Conservation (phyloP, 495 filamentous ascomycete genomes). For the Elasticomyces elasticus region DNA sequence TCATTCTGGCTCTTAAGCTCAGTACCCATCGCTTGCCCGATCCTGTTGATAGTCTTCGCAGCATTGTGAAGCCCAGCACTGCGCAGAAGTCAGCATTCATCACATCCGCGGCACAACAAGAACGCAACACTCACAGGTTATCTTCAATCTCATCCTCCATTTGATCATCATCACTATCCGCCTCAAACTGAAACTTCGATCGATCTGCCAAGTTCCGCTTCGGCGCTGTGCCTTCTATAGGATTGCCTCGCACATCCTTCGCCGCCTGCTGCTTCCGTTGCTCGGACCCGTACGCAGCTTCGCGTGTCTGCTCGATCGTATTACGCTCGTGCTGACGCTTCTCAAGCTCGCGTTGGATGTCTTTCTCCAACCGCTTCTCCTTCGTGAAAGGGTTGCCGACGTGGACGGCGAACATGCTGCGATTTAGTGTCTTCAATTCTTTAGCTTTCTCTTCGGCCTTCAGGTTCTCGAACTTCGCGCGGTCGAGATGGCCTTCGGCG, state of each 20-base stretch:
- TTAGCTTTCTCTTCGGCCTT: conserved; percentile 64
- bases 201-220: conserved; percentile 50
- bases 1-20: conserved; percentile 69
- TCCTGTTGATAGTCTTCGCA: conserved; percentile 51
- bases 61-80: conserved; percentile 34
- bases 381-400: conserved; percentile 64
- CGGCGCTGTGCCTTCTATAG: conserved; percentile 2
- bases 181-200: conserved; percentile 69
- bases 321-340: conserved; percentile 51
- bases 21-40: conserved; percentile 58
- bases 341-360: conserved; percentile 51
- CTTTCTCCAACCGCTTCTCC: conserved; percentile 49
- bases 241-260: conserved; percentile 34
- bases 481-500: conserved; percentile 63
- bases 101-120: background rate
- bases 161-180: conserved; percentile 63
- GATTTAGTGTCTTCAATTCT: conserved; percentile 67
- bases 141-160: conserved; percentile 50
- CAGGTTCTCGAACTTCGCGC: conserved; percentile 45
- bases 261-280: conserved; percentile 53
- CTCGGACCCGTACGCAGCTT: conserved; percentile 48
- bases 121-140: conserved; percentile 23
- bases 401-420: conserved; percentile 73
- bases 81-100: conserved; percentile 31
- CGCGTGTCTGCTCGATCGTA: conserved; percentile 48